Conservation (phyloP, 257 asterid genomes). For the Jasminum sambac region DNA sequence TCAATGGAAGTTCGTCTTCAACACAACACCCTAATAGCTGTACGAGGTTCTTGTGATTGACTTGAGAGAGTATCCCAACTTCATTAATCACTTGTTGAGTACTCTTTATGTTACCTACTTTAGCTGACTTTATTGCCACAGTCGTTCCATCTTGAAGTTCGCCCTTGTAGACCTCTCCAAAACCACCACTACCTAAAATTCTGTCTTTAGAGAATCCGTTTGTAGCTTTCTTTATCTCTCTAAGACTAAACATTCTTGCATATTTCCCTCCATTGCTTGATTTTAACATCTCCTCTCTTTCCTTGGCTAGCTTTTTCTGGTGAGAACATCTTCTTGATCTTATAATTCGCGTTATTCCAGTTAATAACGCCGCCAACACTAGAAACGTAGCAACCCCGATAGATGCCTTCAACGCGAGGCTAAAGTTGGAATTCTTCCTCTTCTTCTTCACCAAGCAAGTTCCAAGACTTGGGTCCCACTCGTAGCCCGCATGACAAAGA, state of each 20-base stretch:
- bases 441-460: conserved; percentile 26
- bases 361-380: conserved; percentile 17
- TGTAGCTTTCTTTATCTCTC: conserved; percentile 46
- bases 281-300: conserved; percentile 41
- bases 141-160: conserved; percentile 30
- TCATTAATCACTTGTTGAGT: conserved; percentile 42
- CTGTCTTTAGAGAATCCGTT: conserved; percentile 39
- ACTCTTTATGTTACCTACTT: conserved; percentile 41
- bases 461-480: conserved; percentile 32
- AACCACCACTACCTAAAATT: conserved; percentile 46
- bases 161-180: conserved; percentile 46
- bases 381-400: conserved; percentile 26
- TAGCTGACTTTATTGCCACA: conserved; percentile 42
- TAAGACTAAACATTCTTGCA: conserved; percentile 34
- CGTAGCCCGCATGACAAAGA: conserved; percentile 31
- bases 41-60: conserved; percentile 47
- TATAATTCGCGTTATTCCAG: conserved; percentile 18
- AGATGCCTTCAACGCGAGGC: conserved; percentile 26
- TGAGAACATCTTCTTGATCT: conserved; percentile 22
- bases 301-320: conserved; percentile 32
- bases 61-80: conserved; percentile 47
- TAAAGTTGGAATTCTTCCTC: conserved; percentile 21
- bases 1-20: conserved; percentile 46
- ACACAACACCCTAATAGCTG: conserved; percentile 44
- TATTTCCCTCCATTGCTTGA: conserved; percentile 33